Evolutionary conservation across 345 rosid genomes (phyloP), one percentile per base, ranked within the genome.

Genomic region (Brassica incana): DNA sequence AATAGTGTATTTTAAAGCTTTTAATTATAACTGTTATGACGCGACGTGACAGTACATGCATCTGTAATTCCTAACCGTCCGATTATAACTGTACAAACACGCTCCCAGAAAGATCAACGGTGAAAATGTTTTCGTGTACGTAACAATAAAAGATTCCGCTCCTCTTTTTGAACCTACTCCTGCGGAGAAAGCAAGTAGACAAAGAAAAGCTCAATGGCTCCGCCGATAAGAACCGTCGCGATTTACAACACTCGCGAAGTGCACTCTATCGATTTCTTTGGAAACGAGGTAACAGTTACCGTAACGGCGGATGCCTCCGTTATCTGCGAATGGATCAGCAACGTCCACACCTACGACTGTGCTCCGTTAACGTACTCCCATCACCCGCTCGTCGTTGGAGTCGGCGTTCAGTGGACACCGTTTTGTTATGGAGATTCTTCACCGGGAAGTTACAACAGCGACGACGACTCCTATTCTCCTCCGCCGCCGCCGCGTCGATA

Each of bases 391-490:
- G 77, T 82, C 63, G 80, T 85, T 18, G 82, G 87, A n/a, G n/a
- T 85, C 71, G 82, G 84, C 7, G 85, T 82, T 23, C 78, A 74
- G 10, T 80, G 85, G 87, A 59, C 15, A 27, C 73, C 76, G 5
- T 0, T 8, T 25, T 4, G 43, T 23, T 25, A 4, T 16, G 5
- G 59, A 50, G 15, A 25, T 58, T 16, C 30, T 14, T 1, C 29
- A 1, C 54, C 4, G 5, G 35, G 8, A 7, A 2, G 6, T 1
- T 23, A 72, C 67, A 10, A 60, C 75, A 18, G 12, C 30, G 5
- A 3, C 16, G 18, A 29, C 2, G 5, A 10, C 48, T 15, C 30
- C 30, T 15, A 16, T 4, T 1, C 10, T 59, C 32, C 64, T 8
- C 32, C 32, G 5, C n/a, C 32, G 9, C 8, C 70, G 54, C 43